Percentiles rank a stretch among this genome's conserved stretches.
These are phyloP conservation scores for Curvularia verruculosa DNA, from an alignment of 2,329 filamentous ascomycete genomes.

Conservation along the genomic window DNA sequence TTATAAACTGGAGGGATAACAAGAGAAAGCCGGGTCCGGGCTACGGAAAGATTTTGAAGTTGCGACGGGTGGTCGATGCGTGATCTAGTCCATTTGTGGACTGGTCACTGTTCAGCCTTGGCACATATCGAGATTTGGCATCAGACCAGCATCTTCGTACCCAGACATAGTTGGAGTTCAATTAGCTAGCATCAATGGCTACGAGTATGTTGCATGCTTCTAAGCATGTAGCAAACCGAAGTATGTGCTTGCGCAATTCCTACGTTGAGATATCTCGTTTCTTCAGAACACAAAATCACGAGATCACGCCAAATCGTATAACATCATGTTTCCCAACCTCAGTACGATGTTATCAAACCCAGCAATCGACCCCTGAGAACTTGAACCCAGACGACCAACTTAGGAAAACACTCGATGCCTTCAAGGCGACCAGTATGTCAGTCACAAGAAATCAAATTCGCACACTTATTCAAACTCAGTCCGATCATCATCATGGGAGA, in stretches of 20 bases:
- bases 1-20: slow-evolving; percentile 99
- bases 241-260: slow-evolving; percentile 32
- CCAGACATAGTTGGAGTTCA: neutral
- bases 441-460: neutral
- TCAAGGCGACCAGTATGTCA: slow-evolving; percentile 41
- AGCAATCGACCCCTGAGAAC: slow-evolving; percentile 1
- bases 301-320: slow-evolving; percentile 26
- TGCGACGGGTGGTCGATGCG: slow-evolving; percentile 23
- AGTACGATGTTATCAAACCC: slow-evolving; percentile 23
- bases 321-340: slow-evolving; percentile 16
- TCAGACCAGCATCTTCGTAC: neutral
- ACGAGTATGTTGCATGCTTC: slow-evolving; percentile 36
- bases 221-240: slow-evolving; percentile 20
- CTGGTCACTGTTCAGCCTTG: slow-evolving; percentile 29
- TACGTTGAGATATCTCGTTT: slow-evolving; percentile 46
- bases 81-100: slow-evolving; percentile 23
- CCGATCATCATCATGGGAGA: slow-evolving; percentile 24
- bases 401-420: slow-evolving; percentile 35
- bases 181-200: neutral
- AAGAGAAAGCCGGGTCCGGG: slow-evolving; percentile 50
- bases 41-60: slow-evolving; percentile 45
- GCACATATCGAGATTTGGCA: slow-evolving; percentile 13
- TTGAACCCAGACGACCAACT: slow-evolving; percentile 26
- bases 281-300: slow-evolving; percentile 38
- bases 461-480: slow-evolving; percentile 21